These are phyloP conservation scores for Coemansia sp. DNA, from an alignment of 192 early-diverging fungal genomes.

Conservation along the genomic window DNA sequence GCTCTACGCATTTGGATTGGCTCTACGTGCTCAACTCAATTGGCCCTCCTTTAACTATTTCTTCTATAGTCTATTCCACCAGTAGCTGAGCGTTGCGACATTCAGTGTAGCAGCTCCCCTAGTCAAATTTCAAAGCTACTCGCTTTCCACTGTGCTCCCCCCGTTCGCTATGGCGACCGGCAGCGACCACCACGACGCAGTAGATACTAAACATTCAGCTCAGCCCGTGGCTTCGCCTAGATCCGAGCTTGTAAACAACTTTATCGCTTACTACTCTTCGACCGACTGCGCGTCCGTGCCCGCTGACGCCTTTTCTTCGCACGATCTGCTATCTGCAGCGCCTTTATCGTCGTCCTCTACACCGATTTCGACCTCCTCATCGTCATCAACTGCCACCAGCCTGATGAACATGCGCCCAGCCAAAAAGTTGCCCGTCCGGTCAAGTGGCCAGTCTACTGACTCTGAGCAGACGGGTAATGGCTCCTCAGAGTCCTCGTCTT, in stretches of 20 bases:
- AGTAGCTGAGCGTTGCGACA: background rate
- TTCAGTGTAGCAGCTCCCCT: background rate
- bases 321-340: slow-evolving; percentile 17
- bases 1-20: background rate
- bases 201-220: slow-evolving; percentile 9
- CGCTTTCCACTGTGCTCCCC: background rate
- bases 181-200: slow-evolving; percentile 17
- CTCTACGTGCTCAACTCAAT: background rate
- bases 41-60: background rate
- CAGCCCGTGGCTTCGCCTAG: slow-evolving; percentile 15
- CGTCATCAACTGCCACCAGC: slow-evolving; percentile 11
- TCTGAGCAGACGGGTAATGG: slow-evolving; percentile 33
- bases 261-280: slow-evolving; percentile 39
- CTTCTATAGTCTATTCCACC: too few species aligned
- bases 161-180: slow-evolving; percentile 30
- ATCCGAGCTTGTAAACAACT: slow-evolving; percentile 38
- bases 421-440: slow-evolving; percentile 16
- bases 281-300: background rate
- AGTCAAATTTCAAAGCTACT: background rate
- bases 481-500: slow-evolving; percentile 38
- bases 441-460: slow-evolving; percentile 41
- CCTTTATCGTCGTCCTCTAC: slow-evolving; percentile 10
- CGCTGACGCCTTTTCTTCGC: slow-evolving; percentile 6
- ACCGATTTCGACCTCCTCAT: slow-evolving; percentile 5
- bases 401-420: slow-evolving; percentile 24